Base-by-base conservation (phyloP, 331 rosid genomes). In the Telfairia occidentalis region DNA sequence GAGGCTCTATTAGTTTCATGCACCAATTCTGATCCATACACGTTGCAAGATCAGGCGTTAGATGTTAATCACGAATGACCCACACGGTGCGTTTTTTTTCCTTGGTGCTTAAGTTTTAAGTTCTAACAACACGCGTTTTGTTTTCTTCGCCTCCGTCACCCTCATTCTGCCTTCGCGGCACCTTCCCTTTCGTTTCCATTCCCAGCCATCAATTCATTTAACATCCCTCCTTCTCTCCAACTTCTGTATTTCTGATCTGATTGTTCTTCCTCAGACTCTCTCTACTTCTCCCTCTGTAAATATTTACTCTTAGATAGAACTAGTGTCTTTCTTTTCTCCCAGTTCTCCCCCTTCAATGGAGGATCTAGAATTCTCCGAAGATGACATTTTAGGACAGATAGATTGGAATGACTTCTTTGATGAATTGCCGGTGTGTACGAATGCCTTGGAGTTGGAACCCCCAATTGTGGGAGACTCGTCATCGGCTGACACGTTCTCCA, bases 361-460 rank as follows among this genome's bases (percentile, higher is more conserved):
- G 9, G 79, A 73, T 43, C 38, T 54, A 52, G 76, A 66, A 3
- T 80, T 80, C 6, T n/a, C 0, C 18, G 65, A 37, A 46, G 74
- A 75, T 43, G 83, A 73, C 10, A 1, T 76, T 2, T 24, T 80
- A 30, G 78, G 24, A 16, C 73, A 54, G 6, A 77, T 83, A 69
- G 85, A 84, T 53, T 86, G 83, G 82, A 74, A 42, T 61, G 2
- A 21, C 26, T 38, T 84, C 70, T 79, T 79, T 15, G 82, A 81
- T 34, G 79, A 21, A 1, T 24, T 66, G 13, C 80, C 78, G 2
- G 79, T 55, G n/a, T 75, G 63, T n/a, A 24, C 46, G 19, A 69
- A 65, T 53, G 46, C 30, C 8, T 72, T 77, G 29, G 53, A 67
- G 28, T 19, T 35, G 79, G 85, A 79, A 3, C 45, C 60, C 45